Base-by-base conservation (phyloP, 176 grass and related monocot species). In the Oryza punctata region DNA sequence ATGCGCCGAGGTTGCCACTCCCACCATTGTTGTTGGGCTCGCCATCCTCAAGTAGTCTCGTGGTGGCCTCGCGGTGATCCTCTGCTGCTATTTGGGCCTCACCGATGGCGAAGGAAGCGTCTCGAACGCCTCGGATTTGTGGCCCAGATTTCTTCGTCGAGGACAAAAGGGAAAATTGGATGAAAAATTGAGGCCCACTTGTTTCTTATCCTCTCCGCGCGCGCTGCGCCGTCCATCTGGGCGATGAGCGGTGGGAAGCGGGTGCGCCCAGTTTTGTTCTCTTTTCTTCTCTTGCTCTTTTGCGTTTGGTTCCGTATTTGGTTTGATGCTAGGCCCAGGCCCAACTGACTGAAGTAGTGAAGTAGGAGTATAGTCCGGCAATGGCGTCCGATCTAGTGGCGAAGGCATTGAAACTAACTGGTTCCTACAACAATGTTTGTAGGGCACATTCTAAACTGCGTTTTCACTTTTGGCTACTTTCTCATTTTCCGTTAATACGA, bases 11-110 rank as follows among this genome's bases (percentile, higher is more conserved):
- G 84, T 19, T 8, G 49, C 49, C 30, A 13, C 12, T 18, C 4
- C 14, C 49, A 86, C 27, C 80, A 85, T 63, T 8, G 7, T 37
- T 7, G 35, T 38, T 59, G 85, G 75, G 90, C 93, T 93, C 63
- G 84, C 78, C 94, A 93, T 96, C 37, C 63, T 10, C 54, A 52
- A 52, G 15, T 52, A 52, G 63, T 57, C 38, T 37, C 18, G 18
- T 44, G 10, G 47, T 50, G 47, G 57, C 4, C 37, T 38, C 57
- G 57, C 9, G 32, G 32, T 3, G 8, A 59, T 21, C 19, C 54
- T 10, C 57, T 61, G 1, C n/a, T 11, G 52, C 2, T 61, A 23
- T 61, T 19, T 61, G 57, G 57, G 57, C 57, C 57, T n/a, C 6
- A n/a, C 3, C 11, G 25, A 66, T 30, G 13, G 9, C 44, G 29